Base-by-base conservation (phyloP, 2,329 filamentous ascomycete genomes). In the Trichoderma simmonsii region DNA sequence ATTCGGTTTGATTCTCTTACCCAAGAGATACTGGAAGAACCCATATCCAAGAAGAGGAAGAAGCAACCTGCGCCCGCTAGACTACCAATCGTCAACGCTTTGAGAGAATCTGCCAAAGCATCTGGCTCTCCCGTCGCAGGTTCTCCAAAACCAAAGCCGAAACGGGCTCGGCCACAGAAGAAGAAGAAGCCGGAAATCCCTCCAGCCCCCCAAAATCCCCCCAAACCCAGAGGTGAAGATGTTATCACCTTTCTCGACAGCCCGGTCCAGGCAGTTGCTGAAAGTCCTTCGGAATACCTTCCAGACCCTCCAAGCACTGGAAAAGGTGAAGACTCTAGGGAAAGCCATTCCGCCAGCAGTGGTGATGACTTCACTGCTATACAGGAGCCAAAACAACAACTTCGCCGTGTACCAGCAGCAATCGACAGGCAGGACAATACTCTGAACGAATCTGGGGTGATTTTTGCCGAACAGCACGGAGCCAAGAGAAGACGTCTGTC, bases 1-100 rank as follows among this genome's bases (percentile, higher is more conserved):
- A 69, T 83, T 3, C 71, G 77, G 4, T 81, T 83, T 15, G 77
- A 83, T 64, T 74, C 77, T 9, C n/a, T 64, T 1, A 82, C 78
- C 6, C 76, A 79, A 12, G 72, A 76, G 7, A 73, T 80, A 73
- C 76, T 6, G 21, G 39, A 43, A 9, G 39, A 43, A 8, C 15
- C 39, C 3, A 4, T 4, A 8, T 9, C 39, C 15, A 43, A 43
- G 39, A 43, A 43, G 15, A 57, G 60, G 4, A 75, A 70, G 24
- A 69, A 69, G 18, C 26, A 62, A 7, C 57, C 12, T 1, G 61
- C 70, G 2, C 34, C 67, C 9, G 15, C 24, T 2, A 73, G 63
- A 30, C 11, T 39, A 60, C 63, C 73, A 0, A 71, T 77, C 6
- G 73, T 77, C 6, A 72, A 21, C 6, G 73, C 68, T 1, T 43